Base-by-base conservation (phyloP, 2,329 filamentous ascomycete genomes). In the Pyricularia sp. region DNA sequence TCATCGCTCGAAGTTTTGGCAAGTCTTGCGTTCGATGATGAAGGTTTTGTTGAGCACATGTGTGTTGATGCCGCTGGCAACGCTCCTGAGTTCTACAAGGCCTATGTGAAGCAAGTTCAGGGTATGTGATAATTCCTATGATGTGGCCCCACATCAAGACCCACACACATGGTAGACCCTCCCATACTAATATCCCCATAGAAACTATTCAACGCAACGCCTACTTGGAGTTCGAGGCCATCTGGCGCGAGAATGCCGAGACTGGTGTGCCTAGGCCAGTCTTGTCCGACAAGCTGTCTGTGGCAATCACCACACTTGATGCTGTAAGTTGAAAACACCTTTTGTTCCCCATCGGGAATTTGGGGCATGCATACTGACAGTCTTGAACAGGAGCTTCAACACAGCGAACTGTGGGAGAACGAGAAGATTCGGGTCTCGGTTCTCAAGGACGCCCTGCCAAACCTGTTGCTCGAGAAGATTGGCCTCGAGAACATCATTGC, bases 1-100 rank as follows among this genome's bases (percentile, higher is more conserved):
- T 97, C 94, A 0, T 97, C 94, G 0, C 87, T 97, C 35, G 94
- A 99, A 73, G 94, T 99, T 6, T 85, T 99, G 28, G 94, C 94
- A 8, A 94, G 92, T 16, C 83, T 99, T 65, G 94, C 92, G 55
- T 97, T 99, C 73, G 91, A 99, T 71, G 94, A 99, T 69, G 80
- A 85, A 65, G 86, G 88, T 68, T 99, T 99, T 78, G 84, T 89
- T 64, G 82, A 92, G 77, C 88, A 99, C 82, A 99, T 99, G 94
- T 99, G 94, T 77, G 84, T 94, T 68, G 86, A 92, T 69, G 73
- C 75, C 53, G 73, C 76, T 64, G 94, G 91, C 63, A 85, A 88
- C 63, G 86, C 88, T 2, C 94, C 94, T 0, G 84, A 88, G 63
- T 99, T 99, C 82, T 99, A 99, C 84, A 83, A 93, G 73, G 84